A percentile compares a stretch with the other conserved stretches of the same genome.
Conservation (phyloP, 176 grass and related monocot species). For the Elaeis guineensis region DNA sequence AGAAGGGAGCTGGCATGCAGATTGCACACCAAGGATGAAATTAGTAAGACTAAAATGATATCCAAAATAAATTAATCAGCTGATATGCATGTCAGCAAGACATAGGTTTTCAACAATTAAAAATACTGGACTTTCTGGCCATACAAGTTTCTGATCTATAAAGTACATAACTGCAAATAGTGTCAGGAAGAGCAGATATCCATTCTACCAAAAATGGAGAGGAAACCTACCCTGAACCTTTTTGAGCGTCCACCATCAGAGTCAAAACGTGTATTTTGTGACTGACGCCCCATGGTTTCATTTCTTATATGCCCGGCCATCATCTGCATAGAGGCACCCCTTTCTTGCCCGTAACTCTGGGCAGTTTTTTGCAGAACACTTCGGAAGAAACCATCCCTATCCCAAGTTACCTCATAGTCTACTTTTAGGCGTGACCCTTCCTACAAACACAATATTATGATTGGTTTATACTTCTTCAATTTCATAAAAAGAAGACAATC, state of each 20-base stretch:
- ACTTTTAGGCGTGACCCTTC: conserved; percentile 83
- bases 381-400: conserved; percentile 59
- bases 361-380: conserved; percentile 32
- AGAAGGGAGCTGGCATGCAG: too few species aligned
- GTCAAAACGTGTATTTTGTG: conserved; percentile 18
- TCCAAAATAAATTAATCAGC: too few species aligned
- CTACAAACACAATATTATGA: conserved; percentile 26
- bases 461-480: too few species aligned
- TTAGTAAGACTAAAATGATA: too few species aligned
- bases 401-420: conserved; percentile 87
- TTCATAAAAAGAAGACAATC: too few species aligned
- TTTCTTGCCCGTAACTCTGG: conserved; percentile 31
- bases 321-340: conserved; percentile 17
- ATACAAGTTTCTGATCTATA: background rate
- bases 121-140: too few species aligned
- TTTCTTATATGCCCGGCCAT: conserved; percentile 31
- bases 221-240: conserved; percentile 76
- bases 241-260: conserved; percentile 46
- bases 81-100: too few species aligned
- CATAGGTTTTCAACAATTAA: too few species aligned
- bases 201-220: background rate
- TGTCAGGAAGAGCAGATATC: background rate
- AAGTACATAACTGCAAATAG: background rate
- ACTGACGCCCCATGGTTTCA: conserved; percentile 14
- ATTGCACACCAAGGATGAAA: too few species aligned